Percentiles rank a stretch among this genome's conserved stretches.
phyloP scores from a whole-genome alignment of 148 eudicot species.

The Rhododendron molle region DNA sequence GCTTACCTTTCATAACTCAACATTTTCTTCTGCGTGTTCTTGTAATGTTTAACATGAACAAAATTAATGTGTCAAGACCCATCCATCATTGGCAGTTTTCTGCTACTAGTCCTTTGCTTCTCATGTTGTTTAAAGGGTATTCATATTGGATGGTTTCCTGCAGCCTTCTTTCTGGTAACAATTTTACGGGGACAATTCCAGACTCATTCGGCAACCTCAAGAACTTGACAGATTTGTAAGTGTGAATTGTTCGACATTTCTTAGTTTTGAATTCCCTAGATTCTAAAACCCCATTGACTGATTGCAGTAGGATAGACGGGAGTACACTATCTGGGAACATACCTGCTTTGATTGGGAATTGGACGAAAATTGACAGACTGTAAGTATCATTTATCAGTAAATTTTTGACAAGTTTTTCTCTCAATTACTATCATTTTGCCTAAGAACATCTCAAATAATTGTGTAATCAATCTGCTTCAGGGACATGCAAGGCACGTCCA shows the following conservation, averaged over 20 bases:
- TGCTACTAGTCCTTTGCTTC: not conserved
- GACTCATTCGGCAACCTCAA: conserved; percentile 46
- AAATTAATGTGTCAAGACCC: not conserved
- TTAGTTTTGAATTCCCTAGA: not conserved
- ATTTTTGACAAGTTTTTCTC: not conserved
- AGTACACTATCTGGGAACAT: conserved; percentile 56
- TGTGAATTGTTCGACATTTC: not conserved
- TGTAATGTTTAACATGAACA: not conserved
- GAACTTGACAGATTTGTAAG: conserved; percentile 73
- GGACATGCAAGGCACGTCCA: conserved; percentile 68
- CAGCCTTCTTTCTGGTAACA: conserved; percentile 69
- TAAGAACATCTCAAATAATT: not conserved
- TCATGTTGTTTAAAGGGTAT: not conserved
- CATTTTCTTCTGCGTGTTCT: not conserved
- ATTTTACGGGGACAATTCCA: conserved; percentile 75
- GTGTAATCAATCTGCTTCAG: conserved; percentile 28
- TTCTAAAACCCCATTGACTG: not conserved
- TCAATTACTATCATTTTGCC: not conserved
- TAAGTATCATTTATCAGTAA: conserved; percentile 29
- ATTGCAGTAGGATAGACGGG: conserved; percentile 76
- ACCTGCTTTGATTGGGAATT: conserved; percentile 68
- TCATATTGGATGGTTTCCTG: conserved; percentile 14
- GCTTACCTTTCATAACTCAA: not conserved
- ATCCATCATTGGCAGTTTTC: not conserved
- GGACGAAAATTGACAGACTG: conserved; percentile 46